These are phyloP conservation scores for Poa pratensis DNA, from an alignment of 176 grass and related monocot genomes.

Conservation along the genomic window DNA sequence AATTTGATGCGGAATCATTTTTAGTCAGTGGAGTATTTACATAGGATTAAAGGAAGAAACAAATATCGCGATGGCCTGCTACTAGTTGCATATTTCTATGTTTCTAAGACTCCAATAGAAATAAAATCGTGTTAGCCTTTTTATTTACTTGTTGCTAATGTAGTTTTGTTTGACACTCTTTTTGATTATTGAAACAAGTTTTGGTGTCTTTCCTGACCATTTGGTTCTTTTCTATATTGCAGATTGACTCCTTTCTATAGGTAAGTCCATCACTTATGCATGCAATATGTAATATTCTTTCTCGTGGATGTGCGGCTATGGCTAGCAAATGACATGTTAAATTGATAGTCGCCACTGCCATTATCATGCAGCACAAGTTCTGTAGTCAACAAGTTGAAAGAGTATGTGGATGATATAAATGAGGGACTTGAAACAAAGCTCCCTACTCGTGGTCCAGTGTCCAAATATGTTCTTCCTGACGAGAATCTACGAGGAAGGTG, in stretches of 20 bases:
- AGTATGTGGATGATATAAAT: constrained; percentile 84
- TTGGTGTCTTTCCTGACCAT: constrained; percentile 40
- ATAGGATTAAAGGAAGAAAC: background rate
- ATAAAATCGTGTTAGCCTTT: background rate
- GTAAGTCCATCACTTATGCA: constrained; percentile 46
- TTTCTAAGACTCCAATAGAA: background rate
- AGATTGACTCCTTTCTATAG: constrained; percentile 99
- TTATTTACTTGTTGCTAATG: background rate
- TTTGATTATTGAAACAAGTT: constrained; percentile 27
- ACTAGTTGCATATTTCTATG: background rate
- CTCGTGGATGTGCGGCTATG: constrained; percentile 19
- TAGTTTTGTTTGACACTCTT: background rate
- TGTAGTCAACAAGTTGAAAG: constrained; percentile 75
- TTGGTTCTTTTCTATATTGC: constrained; percentile 41
- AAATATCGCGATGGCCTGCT: background rate
- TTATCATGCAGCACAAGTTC: constrained; percentile 60
- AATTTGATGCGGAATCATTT: background rate
- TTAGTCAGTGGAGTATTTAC: background rate
- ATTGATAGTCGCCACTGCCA: constrained; percentile 25
- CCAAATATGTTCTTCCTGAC: constrained; percentile 95
- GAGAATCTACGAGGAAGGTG: constrained; percentile 94
- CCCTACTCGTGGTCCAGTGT: constrained; percentile 80
- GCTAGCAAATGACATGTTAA: constrained; percentile 15
- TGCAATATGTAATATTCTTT: constrained; percentile 14
- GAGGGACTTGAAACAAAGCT: constrained; percentile 58